Evolutionary conservation across 208 protist species (phyloP), one percentile per base, ranked within the genome.

Genomic region (Crithidia fasciculata): DNA sequence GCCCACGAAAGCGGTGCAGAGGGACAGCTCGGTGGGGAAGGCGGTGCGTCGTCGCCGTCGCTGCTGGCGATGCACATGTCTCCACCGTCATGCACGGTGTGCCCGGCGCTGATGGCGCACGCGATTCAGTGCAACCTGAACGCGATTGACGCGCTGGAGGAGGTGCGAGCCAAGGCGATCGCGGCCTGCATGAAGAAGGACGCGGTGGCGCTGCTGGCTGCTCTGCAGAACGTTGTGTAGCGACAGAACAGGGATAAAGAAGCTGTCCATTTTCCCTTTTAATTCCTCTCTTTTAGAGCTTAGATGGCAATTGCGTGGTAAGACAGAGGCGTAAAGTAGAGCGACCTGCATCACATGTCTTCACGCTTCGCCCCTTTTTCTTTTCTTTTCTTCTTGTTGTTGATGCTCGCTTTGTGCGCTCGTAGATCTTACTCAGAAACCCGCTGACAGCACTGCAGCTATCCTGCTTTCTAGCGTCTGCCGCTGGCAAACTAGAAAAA

Each of bases 181-280:
- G 77, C 80, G 40, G 88, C 88, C 39, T 93, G 88, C 65, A 49
- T 85, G 8, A 83, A 76, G 56, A 82, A 75, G 50, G 83, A 93
- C 56, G 41, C 76, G 2, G 58, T 76, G 4, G 84, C 68, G 2
- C 67, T 94, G 40, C 71, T 94, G 18, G 73, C 61, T 15, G 81
- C 81, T 0, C 67, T 94, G 44, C 69, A 82, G 47, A 75, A 60
- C 56, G 67, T 85, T 54, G 67, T 74, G 53, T 87, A 57, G 45
- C 1, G 54, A 65, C 13, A 13, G 0, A 3, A 45, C 37, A 5
- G 0, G 41, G 28, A 40, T 0, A 15, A 16, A 2, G 28, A 45
- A 19, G 8, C 15, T 3, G 5, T 12, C 40, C 0, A n/a, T 43
- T 63, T 37, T 50, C 15, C 36, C 19, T 45, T 63, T 37, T 47